phyloP scores from a whole-genome alignment of 2,329 filamentous ascomycete genomes.

The Fusarium subglutinans region DNA sequence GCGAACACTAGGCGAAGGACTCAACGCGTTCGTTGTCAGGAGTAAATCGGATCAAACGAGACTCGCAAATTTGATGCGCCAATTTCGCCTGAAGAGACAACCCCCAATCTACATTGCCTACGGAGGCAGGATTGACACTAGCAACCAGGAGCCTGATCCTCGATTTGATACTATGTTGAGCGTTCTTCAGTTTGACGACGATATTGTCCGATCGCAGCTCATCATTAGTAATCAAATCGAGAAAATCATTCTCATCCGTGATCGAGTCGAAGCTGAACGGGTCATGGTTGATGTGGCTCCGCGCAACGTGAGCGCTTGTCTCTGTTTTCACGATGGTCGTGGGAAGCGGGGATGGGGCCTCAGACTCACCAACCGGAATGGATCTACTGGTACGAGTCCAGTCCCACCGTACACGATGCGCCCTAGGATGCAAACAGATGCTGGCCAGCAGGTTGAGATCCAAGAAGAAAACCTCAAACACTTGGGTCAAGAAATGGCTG shows the following conservation, averaged over 20 bases:
- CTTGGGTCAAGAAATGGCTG: conserved; percentile 63
- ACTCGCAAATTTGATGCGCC: conserved; percentile 72
- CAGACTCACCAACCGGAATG: conserved; percentile 60
- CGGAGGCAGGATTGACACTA: conserved; percentile 48
- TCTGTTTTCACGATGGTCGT: conserved; percentile 71
- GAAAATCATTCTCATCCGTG: conserved; percentile 80
- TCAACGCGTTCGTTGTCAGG: conserved; percentile 84
- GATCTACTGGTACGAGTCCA: conserved; percentile 54
- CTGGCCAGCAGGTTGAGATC: conserved; percentile 69
- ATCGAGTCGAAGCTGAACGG: conserved; percentile 71
- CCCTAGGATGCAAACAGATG: conserved; percentile 83
- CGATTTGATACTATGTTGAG: conserved; percentile 81
- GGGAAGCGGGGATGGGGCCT: conserved; percentile 65
- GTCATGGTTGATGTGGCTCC: conserved; percentile 74
- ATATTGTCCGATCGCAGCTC: conserved; percentile 79
- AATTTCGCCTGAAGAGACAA: conserved; percentile 60
- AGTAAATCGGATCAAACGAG: conserved; percentile 78
- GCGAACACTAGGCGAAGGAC: conserved; percentile 71
- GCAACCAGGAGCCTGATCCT: conserved; percentile 73
- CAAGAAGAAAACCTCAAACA: conserved; percentile 61
- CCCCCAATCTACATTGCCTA: conserved; percentile 53
- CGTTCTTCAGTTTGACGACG: conserved; percentile 82
- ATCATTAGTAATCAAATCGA: conserved; percentile 87
- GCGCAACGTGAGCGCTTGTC: conserved; percentile 76
- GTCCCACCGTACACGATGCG: conserved; percentile 58